Base-by-base conservation (phyloP, 306 rosid genomes). In the Canavalia gladiata region DNA sequence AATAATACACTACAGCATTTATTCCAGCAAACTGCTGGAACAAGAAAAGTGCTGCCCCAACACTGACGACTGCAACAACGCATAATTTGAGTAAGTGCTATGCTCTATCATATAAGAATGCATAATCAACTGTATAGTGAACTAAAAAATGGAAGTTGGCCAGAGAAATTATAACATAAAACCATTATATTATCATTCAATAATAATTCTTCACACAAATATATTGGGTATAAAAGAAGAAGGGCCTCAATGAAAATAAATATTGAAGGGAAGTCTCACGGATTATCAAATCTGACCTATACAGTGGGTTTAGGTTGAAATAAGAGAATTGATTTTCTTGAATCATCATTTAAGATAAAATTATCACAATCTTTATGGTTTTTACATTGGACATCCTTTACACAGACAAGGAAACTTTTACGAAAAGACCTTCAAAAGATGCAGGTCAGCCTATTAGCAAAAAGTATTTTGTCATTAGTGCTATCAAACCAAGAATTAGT, bases 1-100 rank as follows among this genome's bases (percentile, higher is more conserved):
- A 95, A 88, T 95, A 95, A 72, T 95, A 95, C 62, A 95, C 99
- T 67, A 93, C 98, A 4, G 99, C 99, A 49, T 95, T 95, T 86
- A 95, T 95, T 83, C 99, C 99, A 13, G 98, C 95, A 63, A 95
- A 77, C 83, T 95, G 99, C 78, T 95, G 99, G 88, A 95, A 87
- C 87, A 95, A 83, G 92, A 93, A 95, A 72, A 95, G 97, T 67
- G 99, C 91, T 2, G 93, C 96, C 79, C 99, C 99, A 66, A 95
- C 97, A 71, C 97, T 93, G 74, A 95, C 99, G 88, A 95, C 99
- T 95, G 93, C 83, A 84, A 76, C 72, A 81, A 87, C 83, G 81
- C 56, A 35, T 45, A 49, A 54, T 81, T 81, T 55, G 84, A 29
- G 18, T 7, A 65, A 80, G 60, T 65, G 60, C 41, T 64, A 72